Percentiles rank a stretch among this genome's conserved stretches.
Conservation (phyloP, 164 flowering plant genomes). For the Magnolia officinalis region DNA sequence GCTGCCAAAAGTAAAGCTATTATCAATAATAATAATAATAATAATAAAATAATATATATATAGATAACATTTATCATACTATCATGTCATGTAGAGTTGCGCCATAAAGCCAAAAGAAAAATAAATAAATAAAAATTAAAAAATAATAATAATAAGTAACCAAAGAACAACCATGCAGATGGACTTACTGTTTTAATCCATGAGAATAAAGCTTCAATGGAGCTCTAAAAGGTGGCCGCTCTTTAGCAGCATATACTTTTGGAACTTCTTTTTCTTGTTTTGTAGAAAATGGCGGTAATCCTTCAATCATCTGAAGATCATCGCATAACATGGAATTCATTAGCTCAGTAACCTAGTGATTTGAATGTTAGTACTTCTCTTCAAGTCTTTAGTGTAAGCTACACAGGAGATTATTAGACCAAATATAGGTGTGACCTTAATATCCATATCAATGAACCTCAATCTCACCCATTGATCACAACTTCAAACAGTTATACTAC, state of each 20-base stretch:
- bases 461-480: neutral
- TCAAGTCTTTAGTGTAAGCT: neutral
- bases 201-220: slow-evolving; percentile 66
- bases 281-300: slow-evolving; percentile 63
- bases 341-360: neutral
- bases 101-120: neutral
- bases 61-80: too few species aligned
- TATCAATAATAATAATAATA: too few species aligned
- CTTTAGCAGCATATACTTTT: slow-evolving; percentile 55
- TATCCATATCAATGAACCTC: neutral
- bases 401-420: neutral
- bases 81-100: neutral
- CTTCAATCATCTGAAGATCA: slow-evolving; percentile 86
- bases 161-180: neutral
- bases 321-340: neutral
- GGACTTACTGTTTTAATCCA: slow-evolving; percentile 76
- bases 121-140: neutral
- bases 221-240: slow-evolving; percentile 87
- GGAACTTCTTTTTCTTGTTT: slow-evolving; percentile 65
- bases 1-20: too few species aligned
- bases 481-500: neutral
- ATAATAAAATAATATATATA: too few species aligned
- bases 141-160: neutral
- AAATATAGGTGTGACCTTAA: neutral
- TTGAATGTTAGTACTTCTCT: neutral